Percentiles rank a stretch among this genome's conserved stretches.
Conservation (phyloP, 1,284 basidiomycete species). For the Heterobasidion occidentale region DNA sequence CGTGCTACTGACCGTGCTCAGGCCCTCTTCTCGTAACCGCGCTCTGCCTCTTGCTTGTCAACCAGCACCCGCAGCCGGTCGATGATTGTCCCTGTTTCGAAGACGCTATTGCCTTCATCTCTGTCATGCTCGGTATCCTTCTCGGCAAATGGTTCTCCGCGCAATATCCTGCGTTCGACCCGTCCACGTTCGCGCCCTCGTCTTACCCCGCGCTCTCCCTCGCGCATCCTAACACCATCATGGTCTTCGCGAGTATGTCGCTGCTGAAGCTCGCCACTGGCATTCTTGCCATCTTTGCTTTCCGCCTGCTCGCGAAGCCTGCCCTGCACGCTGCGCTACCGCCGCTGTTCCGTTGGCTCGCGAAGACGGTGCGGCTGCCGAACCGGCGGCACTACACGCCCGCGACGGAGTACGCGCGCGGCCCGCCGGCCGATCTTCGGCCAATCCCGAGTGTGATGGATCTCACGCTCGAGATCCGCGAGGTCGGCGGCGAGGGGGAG, state of each 20-base stretch:
- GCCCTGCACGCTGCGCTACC: conserved; percentile 70
- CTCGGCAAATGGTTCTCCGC: conserved; percentile 57
- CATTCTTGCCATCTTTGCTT: conserved; percentile 69
- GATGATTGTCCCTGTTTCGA: conserved; percentile 99
- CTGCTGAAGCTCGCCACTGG: conserved; percentile 52
- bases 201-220: conserved; percentile 41
- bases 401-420: conserved; percentile 75
- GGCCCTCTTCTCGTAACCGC: conserved; percentile 68
- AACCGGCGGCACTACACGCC: conserved; percentile 80
- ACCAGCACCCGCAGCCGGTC: conserved; percentile 87
- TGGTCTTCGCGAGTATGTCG: conserved; percentile 53
- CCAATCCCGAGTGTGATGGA: conserved; percentile 85
- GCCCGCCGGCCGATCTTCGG: conserved; percentile 57
- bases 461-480: conserved; percentile 58
- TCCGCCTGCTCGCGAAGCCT: conserved; percentile 81
- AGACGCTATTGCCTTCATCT: conserved; percentile 90
- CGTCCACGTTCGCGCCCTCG: conserved; percentile 25
- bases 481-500: conserved; percentile 26
- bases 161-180: conserved; percentile 27
- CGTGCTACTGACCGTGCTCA: conserved; percentile 10
- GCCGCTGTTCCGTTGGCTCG: conserved; percentile 70
- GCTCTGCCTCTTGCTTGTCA: conserved; percentile 66
- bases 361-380: conserved; percentile 56
- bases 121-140: conserved; percentile 75
- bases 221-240: conserved; percentile 30